Base-by-base conservation (phyloP, 257 asterid genomes). In the Salvia rosmarinus region DNA sequence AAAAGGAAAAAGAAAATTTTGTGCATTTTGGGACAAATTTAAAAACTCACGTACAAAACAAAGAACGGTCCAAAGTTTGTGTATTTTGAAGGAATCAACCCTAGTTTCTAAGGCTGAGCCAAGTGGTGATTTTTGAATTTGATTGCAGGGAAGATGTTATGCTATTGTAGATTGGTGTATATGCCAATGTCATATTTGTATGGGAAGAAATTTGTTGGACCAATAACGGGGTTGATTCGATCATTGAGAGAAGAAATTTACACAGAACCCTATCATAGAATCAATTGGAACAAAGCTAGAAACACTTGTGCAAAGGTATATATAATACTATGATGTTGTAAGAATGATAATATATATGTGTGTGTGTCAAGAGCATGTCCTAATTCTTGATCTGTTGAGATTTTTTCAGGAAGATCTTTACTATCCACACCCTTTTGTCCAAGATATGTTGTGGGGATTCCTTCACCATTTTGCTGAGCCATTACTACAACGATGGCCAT, bases 101-200 rank as follows among this genome's bases (percentile, higher is more conserved):
- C n/a, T n/a, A n/a, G n/a, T n/a, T n/a, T n/a, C n/a, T n/a, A n/a
- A n/a, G n/a, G n/a, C n/a, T 32, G 3, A 2, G 37, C 47, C 50
- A 11, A 43, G n/a, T n/a, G n/a, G n/a, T n/a, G n/a, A n/a, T n/a
- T 43, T 43, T 56, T 11, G 0, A 35, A 28, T 28, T 9, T 19
- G 39, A 21, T 6, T 73, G 60, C 76, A 85, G 91, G 84, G 20
- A 82, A 81, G 11, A 82, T 88, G 84, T 44, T 69, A 80, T 85
- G 86, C 23, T 82, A 86, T 14, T 81, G 81, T 64, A 82, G 90
- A 7, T 30, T 83, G 76, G 87, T 77, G 3, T 88, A 86, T 73
- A 70, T 86, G 78, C 91, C 95, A 5, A 84, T 88, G 95, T 88
- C 91, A 3, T 88, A 84, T 67, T 62, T 87, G 42, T 87, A 87